phyloP scores from a whole-genome alignment of 495 filamentous ascomycete species.

The Aspergillus mulundensis region DNA sequence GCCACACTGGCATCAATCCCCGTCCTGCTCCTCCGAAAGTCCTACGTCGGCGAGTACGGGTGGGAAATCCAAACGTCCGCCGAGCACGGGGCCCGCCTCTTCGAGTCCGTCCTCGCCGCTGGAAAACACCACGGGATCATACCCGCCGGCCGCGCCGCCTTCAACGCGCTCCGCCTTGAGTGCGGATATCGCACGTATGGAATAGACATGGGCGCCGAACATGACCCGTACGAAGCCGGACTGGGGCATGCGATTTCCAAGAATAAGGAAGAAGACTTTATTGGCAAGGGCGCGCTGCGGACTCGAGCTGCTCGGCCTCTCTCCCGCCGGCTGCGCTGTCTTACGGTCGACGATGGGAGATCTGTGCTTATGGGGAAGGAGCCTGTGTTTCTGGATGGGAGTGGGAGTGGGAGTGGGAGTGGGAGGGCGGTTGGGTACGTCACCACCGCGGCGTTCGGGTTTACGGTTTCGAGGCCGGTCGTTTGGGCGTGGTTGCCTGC shows the following conservation, averaged over 20 bases:
- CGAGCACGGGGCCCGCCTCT: constrained; percentile 42
- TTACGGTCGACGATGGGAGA: constrained; percentile 42
- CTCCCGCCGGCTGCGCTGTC: constrained; percentile 31
- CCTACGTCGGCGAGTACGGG: constrained; percentile 47
- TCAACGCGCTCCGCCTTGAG: constrained; percentile 46
- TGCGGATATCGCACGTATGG: constrained; percentile 44
- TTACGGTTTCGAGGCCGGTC: constrained; percentile 40
- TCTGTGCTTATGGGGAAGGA: constrained; percentile 50
- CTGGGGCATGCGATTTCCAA: constrained; percentile 29
- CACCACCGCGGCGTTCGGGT: constrained; percentile 46
- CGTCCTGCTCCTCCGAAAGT: constrained; percentile 38
- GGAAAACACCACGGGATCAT: constrained; percentile 44
- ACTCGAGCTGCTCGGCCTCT: constrained; percentile 19
- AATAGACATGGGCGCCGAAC: constrained; percentile 46
- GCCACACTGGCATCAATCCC: constrained; percentile 37
- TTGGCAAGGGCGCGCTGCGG: constrained; percentile 36
- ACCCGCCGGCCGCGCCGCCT: constrained; percentile 43
- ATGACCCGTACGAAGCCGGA: constrained; percentile 47
- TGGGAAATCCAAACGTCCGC: constrained; percentile 50
- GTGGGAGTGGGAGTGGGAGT: constrained; percentile 15
- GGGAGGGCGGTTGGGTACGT: constrained; percentile 40
- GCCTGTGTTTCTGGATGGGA: constrained; percentile 35
- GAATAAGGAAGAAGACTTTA: constrained; percentile 29
- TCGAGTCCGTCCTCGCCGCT: constrained; percentile 43
- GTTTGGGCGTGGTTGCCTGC: constrained; percentile 46